These are phyloP conservation scores for Kwoniella sp. DNA, from an alignment of 768 basidiomycete genomes.

Conservation along the genomic window DNA sequence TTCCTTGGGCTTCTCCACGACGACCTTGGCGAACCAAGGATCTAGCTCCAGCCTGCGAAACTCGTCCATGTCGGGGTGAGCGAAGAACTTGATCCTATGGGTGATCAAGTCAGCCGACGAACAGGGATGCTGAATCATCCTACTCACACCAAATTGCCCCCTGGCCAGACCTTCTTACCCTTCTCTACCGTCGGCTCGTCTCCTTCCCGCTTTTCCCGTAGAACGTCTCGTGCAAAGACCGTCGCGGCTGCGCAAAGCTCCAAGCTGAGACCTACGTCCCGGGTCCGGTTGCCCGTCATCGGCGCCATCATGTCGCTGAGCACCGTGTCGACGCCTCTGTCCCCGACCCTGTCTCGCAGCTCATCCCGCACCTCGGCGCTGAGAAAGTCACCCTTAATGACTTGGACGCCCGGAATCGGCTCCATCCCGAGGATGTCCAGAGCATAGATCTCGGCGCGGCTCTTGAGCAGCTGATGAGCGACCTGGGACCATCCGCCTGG, in stretches of 20 bases:
- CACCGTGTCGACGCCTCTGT: conserved; percentile 62
- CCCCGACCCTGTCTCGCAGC: conserved; percentile 28
- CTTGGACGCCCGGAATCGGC: conserved; percentile 67
- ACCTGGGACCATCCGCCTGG: conserved; percentile 96
- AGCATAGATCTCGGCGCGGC: conserved; percentile 58
- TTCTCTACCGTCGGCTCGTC: conserved; percentile 28
- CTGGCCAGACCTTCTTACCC: conserved; percentile 19
- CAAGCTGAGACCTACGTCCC: conserved; percentile 66
- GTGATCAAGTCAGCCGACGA: not conserved
- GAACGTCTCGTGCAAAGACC: conserved; percentile 57
- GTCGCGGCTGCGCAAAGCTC: conserved; percentile 72
- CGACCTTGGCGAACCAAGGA: conserved; percentile 64
- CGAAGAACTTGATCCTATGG: conserved; percentile 76
- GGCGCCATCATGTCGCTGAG: conserved; percentile 90
- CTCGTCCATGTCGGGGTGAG: conserved; percentile 64
- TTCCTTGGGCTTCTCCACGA: conserved; percentile 72
- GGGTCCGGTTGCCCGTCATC: conserved; percentile 63
- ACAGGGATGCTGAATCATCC: not conserved
- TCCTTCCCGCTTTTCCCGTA: conserved; percentile 55
- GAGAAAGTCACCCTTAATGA: conserved; percentile 76
- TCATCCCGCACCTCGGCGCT: conserved; percentile 37
- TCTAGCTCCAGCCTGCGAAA: conserved; percentile 62
- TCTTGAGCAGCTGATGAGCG: conserved; percentile 33
- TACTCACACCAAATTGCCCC: conserved; percentile 47
- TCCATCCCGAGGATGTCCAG: conserved; percentile 73